Evolutionary conservation across 2,329 filamentous ascomycete species (phyloP).

Genomic region (Botrytis aclada): DNA sequence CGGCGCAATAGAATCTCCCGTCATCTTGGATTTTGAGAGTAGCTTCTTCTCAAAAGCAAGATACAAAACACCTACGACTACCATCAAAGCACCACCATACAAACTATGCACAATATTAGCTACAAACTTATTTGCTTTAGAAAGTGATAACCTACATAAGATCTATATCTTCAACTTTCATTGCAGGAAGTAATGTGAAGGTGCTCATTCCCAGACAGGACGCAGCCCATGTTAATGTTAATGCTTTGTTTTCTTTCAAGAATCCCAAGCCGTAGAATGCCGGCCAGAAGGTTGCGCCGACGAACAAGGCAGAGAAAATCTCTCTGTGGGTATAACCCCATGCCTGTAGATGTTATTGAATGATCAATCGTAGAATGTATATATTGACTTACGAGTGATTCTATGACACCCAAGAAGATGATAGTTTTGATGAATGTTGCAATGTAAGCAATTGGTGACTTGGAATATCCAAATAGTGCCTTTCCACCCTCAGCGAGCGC

Average conservation of each 20-base stretch:
- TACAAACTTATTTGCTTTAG: not conserved
- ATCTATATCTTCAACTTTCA: constrained; percentile 74
- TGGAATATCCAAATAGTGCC: constrained; percentile 66
- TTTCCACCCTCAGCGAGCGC: constrained; percentile 65
- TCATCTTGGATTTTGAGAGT: constrained; percentile 30
- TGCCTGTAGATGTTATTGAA: constrained; percentile 52
- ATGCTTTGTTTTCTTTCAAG: constrained; percentile 58
- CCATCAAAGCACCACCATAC: constrained; percentile 75
- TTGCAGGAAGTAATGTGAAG: constrained; percentile 84
- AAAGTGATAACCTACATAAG: constrained; percentile 59
- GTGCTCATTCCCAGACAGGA: constrained; percentile 82
- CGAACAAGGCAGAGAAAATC: constrained; percentile 77
- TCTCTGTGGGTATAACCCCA: constrained; percentile 90
- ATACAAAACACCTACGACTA: constrained; percentile 71
- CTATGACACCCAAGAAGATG: constrained; percentile 70
- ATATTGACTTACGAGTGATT: constrained; percentile 63
- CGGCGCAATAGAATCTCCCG: constrained; percentile 28
- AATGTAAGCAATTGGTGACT: constrained; percentile 54
- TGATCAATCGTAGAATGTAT: not conserved
- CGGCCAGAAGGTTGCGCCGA: constrained; percentile 77
- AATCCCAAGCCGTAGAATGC: constrained; percentile 70
- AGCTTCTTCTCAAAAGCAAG: constrained; percentile 68
- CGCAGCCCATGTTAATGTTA: constrained; percentile 69
- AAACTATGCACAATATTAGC: constrained; percentile 49
- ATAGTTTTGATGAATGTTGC: constrained; percentile 62